Conservation (phyloP, 2,329 filamentous ascomycete species). For the Penicillium sp. region DNA sequence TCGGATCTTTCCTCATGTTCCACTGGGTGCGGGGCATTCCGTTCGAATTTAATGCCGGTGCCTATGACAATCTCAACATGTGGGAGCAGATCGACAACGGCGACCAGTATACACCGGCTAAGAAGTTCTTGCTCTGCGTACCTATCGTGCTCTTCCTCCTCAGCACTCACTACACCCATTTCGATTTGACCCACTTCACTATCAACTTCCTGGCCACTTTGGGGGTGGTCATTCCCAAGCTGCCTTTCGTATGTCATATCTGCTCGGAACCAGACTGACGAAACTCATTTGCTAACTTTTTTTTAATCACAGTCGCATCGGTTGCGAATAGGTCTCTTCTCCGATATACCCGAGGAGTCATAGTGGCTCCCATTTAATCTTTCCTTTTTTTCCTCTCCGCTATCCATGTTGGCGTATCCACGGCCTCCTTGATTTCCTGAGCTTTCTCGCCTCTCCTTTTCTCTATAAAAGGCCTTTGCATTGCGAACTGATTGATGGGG, state of each 20-base stretch:
- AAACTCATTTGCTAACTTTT: constrained; percentile 27
- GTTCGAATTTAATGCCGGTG: constrained; percentile 97
- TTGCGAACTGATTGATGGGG: constrained; percentile 23
- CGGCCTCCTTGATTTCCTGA: constrained; percentile 18
- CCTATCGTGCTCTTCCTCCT: constrained; percentile 92
- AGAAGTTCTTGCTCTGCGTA: constrained; percentile 95
- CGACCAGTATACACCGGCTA: constrained; percentile 96
- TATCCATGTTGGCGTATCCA: constrained; percentile 23
- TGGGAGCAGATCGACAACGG: constrained; percentile 99
- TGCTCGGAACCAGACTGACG: background rate
- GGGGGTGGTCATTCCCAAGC: constrained; percentile 90
- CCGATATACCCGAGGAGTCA: constrained; percentile 64
- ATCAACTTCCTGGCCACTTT: constrained; percentile 95
- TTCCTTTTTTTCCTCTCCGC: constrained; percentile 14
- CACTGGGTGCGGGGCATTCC: constrained; percentile 97
- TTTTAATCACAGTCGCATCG: constrained; percentile 65
- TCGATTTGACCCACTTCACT: constrained; percentile 93
- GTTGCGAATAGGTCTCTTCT: constrained; percentile 74
- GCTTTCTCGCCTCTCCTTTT: constrained; percentile 14
- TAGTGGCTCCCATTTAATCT: constrained; percentile 22
- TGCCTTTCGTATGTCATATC: constrained; percentile 75
- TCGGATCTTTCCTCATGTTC: constrained; percentile 98
- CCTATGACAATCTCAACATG: constrained; percentile 99
- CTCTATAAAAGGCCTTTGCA: constrained; percentile 22
- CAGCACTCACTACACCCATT: constrained; percentile 98